A percentile compares a stretch with the other conserved stretches of the same genome.
Evolutionary conservation across 495 filamentous ascomycete species (phyloP).

Genomic region (Xylaria intraflava): DNA sequence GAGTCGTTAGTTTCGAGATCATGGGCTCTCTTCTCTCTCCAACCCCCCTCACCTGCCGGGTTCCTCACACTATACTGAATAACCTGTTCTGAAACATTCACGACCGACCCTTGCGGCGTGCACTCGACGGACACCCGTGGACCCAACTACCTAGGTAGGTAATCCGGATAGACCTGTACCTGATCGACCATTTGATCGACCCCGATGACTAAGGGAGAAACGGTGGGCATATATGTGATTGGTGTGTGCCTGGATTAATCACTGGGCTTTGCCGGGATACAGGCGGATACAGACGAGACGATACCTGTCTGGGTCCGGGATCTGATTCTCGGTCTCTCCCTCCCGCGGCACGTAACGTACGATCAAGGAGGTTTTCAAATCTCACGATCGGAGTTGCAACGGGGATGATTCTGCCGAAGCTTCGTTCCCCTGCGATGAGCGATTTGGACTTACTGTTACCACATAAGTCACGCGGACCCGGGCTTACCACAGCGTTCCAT

Average conservation of each 20-base stretch:
- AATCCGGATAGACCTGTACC: no score
- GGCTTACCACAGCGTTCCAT: not conserved
- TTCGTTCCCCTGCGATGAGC: not conserved
- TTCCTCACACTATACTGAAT: not conserved
- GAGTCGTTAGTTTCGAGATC: no score
- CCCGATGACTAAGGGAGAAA: not conserved
- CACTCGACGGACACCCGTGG: not conserved
- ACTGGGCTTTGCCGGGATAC: no score
- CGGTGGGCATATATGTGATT: slow-evolving; percentile 4
- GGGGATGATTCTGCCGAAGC: not conserved
- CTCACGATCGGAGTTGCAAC: not conserved
- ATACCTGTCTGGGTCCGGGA: no score
- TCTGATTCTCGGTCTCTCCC: no score
- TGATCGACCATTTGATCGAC: not conserved
- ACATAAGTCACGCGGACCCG: not conserved
- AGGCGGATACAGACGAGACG: no score
- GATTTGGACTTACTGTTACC: not conserved
- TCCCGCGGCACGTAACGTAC: no score
- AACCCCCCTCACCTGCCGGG: no score
- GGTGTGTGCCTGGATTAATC: slow-evolving; percentile 14
- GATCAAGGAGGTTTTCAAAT: not conserved
- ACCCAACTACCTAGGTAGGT: not conserved
- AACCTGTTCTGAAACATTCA: slow-evolving; percentile 1
- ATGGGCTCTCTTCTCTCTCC: no score
- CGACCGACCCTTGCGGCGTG: not conserved